Percentiles rank a stretch among this genome's conserved stretches.
Evolutionary conservation across 1,284 basidiomycete species (phyloP).

Genomic region (Serendipita sp.): DNA sequence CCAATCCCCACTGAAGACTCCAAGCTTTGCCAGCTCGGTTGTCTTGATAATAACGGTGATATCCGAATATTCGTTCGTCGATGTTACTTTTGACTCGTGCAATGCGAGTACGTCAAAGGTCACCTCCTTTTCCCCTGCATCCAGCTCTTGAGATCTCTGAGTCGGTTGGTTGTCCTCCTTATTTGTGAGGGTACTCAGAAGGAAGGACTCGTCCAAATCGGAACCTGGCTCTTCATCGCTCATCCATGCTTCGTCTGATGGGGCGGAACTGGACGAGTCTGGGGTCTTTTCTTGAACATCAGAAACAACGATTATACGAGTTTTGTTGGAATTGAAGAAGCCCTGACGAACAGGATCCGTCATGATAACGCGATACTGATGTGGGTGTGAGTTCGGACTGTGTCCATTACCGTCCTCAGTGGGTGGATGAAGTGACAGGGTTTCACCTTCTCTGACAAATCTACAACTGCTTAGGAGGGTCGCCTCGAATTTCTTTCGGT

Average conservation of each 20-base stretch:
- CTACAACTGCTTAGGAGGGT: not conserved
- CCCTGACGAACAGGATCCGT: not conserved
- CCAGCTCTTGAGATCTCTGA: not conserved
- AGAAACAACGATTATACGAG: not conserved
- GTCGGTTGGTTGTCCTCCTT: not conserved
- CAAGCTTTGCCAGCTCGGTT: conserved; percentile 54
- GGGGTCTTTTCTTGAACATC: not conserved
- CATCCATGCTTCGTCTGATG: not conserved
- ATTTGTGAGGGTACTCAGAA: not conserved
- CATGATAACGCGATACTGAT: not conserved
- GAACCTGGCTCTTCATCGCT: not conserved
- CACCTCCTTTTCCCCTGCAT: not conserved
- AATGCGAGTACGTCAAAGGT: conserved; percentile 2
- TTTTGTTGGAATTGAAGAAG: not conserved
- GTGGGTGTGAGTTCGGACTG: not conserved
- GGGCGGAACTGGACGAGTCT: not conserved
- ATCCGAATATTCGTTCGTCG: conserved; percentile 5
- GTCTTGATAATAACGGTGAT: conserved; percentile 39
- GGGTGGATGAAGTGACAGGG: not conserved
- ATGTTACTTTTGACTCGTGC: not conserved
- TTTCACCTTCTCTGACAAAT: not conserved
- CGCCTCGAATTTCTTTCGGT: not conserved
- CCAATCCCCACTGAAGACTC: conserved; percentile 80
- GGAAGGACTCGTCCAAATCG: conserved; percentile 6
- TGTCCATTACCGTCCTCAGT: not conserved